These are phyloP conservation scores for Vanilla planifolia DNA, from an alignment of 106 monocot species.

Conservation along the genomic window DNA sequence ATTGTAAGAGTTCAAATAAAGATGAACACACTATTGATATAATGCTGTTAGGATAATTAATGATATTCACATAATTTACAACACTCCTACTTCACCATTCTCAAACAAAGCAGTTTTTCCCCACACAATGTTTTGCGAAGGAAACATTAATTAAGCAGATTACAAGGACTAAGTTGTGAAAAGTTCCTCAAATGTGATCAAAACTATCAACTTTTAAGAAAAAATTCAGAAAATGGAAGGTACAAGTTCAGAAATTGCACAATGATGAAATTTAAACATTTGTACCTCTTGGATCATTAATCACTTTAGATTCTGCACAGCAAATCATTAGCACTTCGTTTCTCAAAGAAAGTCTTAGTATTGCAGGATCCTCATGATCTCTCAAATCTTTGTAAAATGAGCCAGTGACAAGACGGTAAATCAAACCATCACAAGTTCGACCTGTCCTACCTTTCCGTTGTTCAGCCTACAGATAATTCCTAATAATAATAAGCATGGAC, in stretches of 20 bases:
- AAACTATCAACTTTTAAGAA: neutral
- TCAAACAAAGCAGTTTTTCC: neutral
- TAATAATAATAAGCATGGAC: neutral
- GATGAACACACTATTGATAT: too few relatives aligned
- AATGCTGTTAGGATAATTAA: neutral
- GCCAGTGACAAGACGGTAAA: constrained; percentile 60
- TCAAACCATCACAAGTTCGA: constrained; percentile 75
- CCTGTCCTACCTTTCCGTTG: constrained; percentile 88
- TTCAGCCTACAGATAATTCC: constrained; percentile 46
- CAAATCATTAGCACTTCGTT: constrained; percentile 71
- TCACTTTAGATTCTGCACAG: constrained; percentile 73
- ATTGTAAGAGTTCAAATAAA: neutral
- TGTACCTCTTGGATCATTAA: constrained; percentile 79
- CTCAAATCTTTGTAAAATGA: constrained; percentile 44
- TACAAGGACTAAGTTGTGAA: neutral
- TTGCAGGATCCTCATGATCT: constrained; percentile 76
- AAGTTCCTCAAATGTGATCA: constrained; percentile 1
- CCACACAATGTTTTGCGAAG: neutral
- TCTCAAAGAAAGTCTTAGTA: constrained; percentile 73
- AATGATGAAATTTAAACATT: constrained; percentile 7
- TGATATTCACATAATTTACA: neutral
- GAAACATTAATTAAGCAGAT: neutral
- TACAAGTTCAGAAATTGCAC: neutral
- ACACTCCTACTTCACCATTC: neutral
- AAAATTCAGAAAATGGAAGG: neutral